Evolutionary conservation across 164 flowering plant species (phyloP).

Genomic region (Berberis thunbergii): DNA sequence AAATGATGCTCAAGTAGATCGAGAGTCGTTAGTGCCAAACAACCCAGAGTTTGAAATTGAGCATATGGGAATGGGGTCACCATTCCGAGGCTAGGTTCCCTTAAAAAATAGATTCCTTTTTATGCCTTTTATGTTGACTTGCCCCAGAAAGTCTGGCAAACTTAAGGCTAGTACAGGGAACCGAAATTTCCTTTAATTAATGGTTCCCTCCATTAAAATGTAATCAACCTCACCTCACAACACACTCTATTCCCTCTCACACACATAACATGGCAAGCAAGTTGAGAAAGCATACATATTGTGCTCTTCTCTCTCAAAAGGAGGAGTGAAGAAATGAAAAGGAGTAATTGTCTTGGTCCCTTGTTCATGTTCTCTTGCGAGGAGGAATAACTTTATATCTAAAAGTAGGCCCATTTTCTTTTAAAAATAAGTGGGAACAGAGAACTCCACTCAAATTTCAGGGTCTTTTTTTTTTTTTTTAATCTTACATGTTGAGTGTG

Average conservation of each 20-base stretch:
- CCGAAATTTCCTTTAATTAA: slow-evolving; percentile 11
- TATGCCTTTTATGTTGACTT: slow-evolving; percentile 35
- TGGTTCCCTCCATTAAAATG: slow-evolving; percentile 12
- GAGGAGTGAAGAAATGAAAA: slow-evolving; percentile 15
- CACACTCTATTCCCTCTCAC: too few relatives aligned
- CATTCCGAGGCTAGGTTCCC: slow-evolving; percentile 18
- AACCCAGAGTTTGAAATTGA: slow-evolving; percentile 4
- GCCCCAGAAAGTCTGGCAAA: slow-evolving; percentile 30
- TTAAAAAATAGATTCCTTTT: slow-evolving; percentile 17
- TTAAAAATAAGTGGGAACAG: slow-evolving; percentile 23
- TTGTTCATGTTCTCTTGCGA: slow-evolving; percentile 27
- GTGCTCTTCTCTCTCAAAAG: slow-evolving; percentile 6
- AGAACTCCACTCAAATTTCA: slow-evolving; percentile 23
- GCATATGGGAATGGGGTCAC: slow-evolving; percentile 6
- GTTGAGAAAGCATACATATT: slow-evolving; percentile 21
- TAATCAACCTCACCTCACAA: not conserved
- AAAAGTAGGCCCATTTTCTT: slow-evolving; percentile 23
- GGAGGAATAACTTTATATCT: slow-evolving; percentile 30
- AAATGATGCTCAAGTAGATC: not conserved
- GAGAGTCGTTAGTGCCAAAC: slow-evolving; percentile 4
- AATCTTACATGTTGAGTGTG: not conserved
- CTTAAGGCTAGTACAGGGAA: slow-evolving; percentile 17
- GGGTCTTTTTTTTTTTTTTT: slow-evolving; percentile 6
- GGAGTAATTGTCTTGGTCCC: slow-evolving; percentile 32
- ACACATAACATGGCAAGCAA: slow-evolving; percentile 9